Conservation (phyloP, 139 green algal genomes). For the Haematococcus lacustris region DNA sequence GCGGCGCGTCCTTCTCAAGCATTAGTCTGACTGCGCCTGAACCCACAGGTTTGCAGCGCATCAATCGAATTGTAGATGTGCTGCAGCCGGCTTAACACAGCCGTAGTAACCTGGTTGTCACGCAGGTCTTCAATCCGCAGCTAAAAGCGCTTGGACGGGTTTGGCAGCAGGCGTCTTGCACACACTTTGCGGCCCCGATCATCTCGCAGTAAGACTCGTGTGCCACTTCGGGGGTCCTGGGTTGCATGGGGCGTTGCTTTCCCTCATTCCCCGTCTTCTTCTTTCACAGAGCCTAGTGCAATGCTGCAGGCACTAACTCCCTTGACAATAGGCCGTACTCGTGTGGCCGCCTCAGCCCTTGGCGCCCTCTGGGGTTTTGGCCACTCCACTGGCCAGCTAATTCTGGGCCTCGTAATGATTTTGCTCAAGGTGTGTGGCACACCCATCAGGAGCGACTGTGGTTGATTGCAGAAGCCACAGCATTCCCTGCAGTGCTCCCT, state of each 20-base stretch:
- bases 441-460: neutral
- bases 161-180: slow-evolving; percentile 90
- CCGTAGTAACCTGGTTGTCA: too few relatives aligned
- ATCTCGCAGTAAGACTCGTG: slow-evolving; percentile 79
- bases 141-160: slow-evolving; percentile 68
- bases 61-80: neutral
- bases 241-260: too few relatives aligned
- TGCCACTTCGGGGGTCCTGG: neutral
- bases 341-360: slow-evolving; percentile 63
- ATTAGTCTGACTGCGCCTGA: neutral
- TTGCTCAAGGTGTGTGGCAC: slow-evolving; percentile 59
- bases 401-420: slow-evolving; percentile 90
- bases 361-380: slow-evolving; percentile 96
- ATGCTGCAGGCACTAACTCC: slow-evolving; percentile 88
- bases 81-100: neutral
- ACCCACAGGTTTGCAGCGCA: neutral
- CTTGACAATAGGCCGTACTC: slow-evolving; percentile 84
- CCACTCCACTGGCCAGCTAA: slow-evolving; percentile 92
- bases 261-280: too few relatives aligned
- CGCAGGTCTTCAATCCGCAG: slow-evolving; percentile 17
- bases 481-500: too few relatives aligned
- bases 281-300: too few relatives aligned
- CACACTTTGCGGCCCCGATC: slow-evolving; percentile 92
- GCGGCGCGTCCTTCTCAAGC: slow-evolving; percentile 12
- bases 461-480: too few relatives aligned